Conservation (phyloP, 148 eudicot species). For the Silene uniflora region DNA sequence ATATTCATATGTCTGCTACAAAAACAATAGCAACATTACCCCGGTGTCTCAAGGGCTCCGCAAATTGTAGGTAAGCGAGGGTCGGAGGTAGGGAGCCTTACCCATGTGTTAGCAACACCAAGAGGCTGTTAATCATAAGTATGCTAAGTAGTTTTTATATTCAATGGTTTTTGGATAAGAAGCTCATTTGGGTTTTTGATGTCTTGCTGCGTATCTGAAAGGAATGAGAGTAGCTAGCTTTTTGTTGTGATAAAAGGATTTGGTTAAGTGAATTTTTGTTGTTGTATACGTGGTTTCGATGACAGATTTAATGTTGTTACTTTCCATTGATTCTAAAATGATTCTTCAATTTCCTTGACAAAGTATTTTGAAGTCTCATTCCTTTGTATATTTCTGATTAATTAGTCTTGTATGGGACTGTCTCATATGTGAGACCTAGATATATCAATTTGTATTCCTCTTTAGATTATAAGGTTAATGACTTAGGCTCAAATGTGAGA, state of each 20-base stretch:
- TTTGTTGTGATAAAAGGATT: neutral
- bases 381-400: neutral
- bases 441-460: too few relatives aligned
- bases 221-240: neutral
- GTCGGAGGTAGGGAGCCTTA: too few relatives aligned
- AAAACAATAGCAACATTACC: too few relatives aligned
- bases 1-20: too few relatives aligned
- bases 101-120: too few relatives aligned
- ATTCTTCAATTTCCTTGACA: slow-evolving; percentile 2
- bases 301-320: neutral
- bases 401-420: neutral
- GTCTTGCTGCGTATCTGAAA: neutral
- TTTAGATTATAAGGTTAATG: too few relatives aligned
- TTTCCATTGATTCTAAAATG: neutral
- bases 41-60: too few relatives aligned
- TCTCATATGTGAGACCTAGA: too few relatives aligned
- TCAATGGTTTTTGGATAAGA: neutral
- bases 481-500: too few relatives aligned
- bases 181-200: neutral
- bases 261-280: neutral
- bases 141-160: neutral
- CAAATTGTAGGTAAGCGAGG: too few relatives aligned
- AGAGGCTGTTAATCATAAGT: neutral
- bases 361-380: neutral
- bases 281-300: neutral